Percentiles rank a stretch among this genome's conserved stretches.
phyloP scores from a whole-genome alignment of 805 yeast species.

The Starmerella ratchasimensis region DNA sequence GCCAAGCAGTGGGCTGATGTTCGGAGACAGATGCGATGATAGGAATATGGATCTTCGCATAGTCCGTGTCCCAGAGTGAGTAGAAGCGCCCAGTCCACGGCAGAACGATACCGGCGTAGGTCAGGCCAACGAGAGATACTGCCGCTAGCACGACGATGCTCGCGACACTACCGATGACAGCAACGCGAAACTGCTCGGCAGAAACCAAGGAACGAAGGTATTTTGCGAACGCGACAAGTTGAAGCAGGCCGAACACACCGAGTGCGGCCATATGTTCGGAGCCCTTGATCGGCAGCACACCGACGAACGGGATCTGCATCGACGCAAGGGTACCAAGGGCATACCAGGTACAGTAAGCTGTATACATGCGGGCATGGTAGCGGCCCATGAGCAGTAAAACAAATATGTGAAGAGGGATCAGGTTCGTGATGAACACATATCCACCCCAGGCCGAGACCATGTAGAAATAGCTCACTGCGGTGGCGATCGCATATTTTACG shows the following conservation, averaged over 20 bases:
- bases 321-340: conserved; percentile 94
- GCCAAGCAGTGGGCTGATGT: conserved; percentile 99
- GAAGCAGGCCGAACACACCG: conserved; percentile 92
- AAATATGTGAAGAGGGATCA: conserved; percentile 90
- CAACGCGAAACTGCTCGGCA: conserved; percentile 48
- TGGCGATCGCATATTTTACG: conserved; percentile 62
- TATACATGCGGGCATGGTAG: conserved; percentile 65
- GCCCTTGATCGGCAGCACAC: conserved; percentile 90
- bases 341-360: conserved; percentile 94
- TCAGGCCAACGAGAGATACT: conserved; percentile 58
- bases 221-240: conserved; percentile 74
- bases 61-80: conserved; percentile 94
- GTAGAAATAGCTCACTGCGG: conserved; percentile 86
- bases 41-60: conserved; percentile 96
- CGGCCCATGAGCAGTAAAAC: conserved; percentile 89
- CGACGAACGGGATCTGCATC: conserved; percentile 98
- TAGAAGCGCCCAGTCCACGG: conserved; percentile 99
- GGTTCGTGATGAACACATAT: conserved; percentile 93
- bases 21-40: conserved; percentile 97
- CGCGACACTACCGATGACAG: conserved; percentile 38
- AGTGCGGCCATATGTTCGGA: conserved; percentile 97
- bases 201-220: conserved; percentile 66
- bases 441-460: conserved; percentile 99
- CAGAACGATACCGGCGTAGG: conserved; percentile 85
- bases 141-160: conserved; percentile 50